phyloP scores from a whole-genome alignment of 208 protist species.

The Entamoeba moshkovskii region DNA sequence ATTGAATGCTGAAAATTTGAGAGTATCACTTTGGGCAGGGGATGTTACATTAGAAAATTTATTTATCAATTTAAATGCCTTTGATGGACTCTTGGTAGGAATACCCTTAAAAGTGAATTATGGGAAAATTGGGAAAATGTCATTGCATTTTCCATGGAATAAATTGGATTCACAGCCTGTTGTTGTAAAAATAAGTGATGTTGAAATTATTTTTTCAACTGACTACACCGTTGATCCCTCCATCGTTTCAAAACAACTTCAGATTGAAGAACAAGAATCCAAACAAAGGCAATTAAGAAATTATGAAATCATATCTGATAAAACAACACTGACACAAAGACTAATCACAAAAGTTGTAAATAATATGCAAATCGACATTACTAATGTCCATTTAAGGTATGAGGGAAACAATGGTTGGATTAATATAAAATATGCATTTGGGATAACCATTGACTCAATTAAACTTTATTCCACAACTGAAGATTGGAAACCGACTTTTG shows the following conservation, averaged over 20 bases:
- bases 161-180: background rate
- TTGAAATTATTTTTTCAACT: background rate
- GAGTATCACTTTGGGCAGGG: background rate
- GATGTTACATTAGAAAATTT: background rate
- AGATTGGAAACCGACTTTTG: background rate
- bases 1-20: background rate
- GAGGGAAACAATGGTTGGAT: background rate
- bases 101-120: background rate
- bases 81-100: background rate
- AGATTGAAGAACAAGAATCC: background rate
- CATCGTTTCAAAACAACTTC: background rate
- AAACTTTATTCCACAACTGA: background rate
- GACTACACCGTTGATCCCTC: background rate
- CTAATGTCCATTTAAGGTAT: conserved; percentile 2
- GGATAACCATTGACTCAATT: background rate
- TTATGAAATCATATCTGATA: background rate
- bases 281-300: background rate
- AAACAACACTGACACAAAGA: background rate
- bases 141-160: background rate
- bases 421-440: background rate
- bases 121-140: background rate
- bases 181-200: background rate
- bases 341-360: background rate
- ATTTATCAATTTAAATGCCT: background rate
- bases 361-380: conserved; percentile 10